Evolutionary conservation across 495 filamentous ascomycete genomes (phyloP).

Genomic region (Penicillium cosmopolitanum): DNA sequence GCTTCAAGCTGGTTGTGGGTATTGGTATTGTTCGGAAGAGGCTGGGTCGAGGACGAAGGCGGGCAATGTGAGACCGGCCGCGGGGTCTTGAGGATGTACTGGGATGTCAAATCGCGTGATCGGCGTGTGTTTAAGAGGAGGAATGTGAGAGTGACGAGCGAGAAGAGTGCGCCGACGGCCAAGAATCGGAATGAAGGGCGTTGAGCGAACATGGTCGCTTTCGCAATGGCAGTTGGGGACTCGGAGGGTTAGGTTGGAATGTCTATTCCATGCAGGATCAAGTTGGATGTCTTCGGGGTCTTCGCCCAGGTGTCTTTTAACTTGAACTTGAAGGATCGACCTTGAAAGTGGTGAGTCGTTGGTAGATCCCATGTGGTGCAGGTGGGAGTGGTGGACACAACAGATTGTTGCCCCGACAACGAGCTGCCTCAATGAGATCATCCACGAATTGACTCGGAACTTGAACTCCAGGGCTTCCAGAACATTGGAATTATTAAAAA

Average conservation of each 20-base stretch:
- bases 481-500: too few relatives aligned
- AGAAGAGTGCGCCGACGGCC: slow-evolving; percentile 33
- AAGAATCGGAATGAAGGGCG: slow-evolving; percentile 39
- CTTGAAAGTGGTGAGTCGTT: neutral
- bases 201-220: slow-evolving; percentile 25
- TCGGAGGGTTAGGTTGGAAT: too few relatives aligned
- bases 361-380: neutral
- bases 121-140: slow-evolving; percentile 25
- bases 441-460: too few relatives aligned
- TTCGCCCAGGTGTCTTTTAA: neutral
- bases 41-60: slow-evolving; percentile 2
- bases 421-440: too few relatives aligned
- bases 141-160: slow-evolving; percentile 37
- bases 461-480: too few relatives aligned
- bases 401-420: slow-evolving; percentile 2
- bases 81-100: slow-evolving; percentile 30
- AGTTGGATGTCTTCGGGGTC: too few relatives aligned
- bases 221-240: too few relatives aligned
- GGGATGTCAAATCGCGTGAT: slow-evolving; percentile 23
- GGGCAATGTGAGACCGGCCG: slow-evolving; percentile 6
- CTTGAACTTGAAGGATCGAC: neutral
- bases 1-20: slow-evolving; percentile 8
- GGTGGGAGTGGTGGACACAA: neutral
- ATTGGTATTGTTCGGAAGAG: neutral
- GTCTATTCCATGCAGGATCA: too few relatives aligned